phyloP scores from a whole-genome alignment of 1,139 yeast species.

The Protomyces pachydermus region DNA sequence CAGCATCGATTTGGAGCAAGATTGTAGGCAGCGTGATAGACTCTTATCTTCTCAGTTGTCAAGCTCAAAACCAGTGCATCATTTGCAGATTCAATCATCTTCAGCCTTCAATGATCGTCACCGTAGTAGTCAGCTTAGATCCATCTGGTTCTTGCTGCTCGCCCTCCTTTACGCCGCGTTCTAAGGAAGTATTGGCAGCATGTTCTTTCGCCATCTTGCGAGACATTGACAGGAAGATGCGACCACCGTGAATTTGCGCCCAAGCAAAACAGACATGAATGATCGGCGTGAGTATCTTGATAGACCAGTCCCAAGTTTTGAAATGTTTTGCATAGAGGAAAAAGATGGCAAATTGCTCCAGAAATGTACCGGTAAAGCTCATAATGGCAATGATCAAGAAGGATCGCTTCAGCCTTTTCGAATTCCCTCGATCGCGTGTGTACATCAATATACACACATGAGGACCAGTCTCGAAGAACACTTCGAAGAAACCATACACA shows the following conservation, averaged over 20 bases:
- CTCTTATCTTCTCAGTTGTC: no score
- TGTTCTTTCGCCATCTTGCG: conserved; percentile 12
- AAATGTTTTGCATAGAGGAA: conserved; percentile 4
- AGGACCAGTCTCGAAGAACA: conserved; percentile 15
- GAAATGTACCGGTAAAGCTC: conserved; percentile 5
- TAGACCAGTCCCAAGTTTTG: conserved; percentile 5
- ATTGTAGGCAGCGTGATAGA: background rate
- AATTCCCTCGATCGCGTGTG: background rate
- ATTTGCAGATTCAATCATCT: no score
- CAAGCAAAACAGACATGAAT: conserved; percentile 10
- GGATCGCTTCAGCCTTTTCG: background rate
- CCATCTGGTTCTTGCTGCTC: background rate
- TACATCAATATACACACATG: conserved; percentile 9
- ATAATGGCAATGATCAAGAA: conserved; percentile 7
- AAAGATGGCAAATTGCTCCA: conserved; percentile 11
- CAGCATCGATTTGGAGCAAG: background rate
- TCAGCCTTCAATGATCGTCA: background rate
- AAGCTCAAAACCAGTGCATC: no score
- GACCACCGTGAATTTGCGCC: conserved; percentile 13
- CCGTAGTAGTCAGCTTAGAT: background rate
- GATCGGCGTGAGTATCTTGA: conserved; percentile 13
- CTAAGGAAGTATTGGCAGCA: background rate
- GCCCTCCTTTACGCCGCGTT: background rate
- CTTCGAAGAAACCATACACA: conserved; percentile 7
- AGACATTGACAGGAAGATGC: conserved; percentile 10